Conservation (phyloP, 176 grass and related monocot genomes). For the barley (Hordeum vulgare) region DNA sequence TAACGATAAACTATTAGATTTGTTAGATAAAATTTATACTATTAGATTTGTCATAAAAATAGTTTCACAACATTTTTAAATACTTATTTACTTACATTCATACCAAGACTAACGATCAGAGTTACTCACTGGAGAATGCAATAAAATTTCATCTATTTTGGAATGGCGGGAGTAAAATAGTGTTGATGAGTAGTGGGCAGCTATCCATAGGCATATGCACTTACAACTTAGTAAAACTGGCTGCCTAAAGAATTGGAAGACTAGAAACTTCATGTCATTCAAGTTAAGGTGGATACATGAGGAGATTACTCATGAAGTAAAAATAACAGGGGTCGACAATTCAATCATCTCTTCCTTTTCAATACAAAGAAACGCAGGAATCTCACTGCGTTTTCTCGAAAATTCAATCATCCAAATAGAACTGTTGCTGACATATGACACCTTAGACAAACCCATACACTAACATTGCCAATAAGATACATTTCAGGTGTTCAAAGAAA, state of each 20-base stretch:
- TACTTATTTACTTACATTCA: too few species aligned
- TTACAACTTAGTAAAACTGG: not conserved
- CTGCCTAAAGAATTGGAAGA: not conserved
- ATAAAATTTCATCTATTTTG: not conserved
- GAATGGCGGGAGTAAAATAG: not conserved
- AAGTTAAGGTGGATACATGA: not conserved
- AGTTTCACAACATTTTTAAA: not conserved
- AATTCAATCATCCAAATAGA: not conserved
- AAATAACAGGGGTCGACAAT: too few species aligned
- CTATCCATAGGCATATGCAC: not conserved
- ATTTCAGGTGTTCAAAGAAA: not conserved
- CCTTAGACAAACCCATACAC: not conserved
- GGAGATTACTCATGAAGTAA: not conserved
- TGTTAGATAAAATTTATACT: not conserved
- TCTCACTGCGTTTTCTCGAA: too few species aligned
- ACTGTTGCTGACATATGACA: not conserved
- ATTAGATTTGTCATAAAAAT: not conserved
- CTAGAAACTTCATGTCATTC: not conserved
- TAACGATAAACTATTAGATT: not conserved
- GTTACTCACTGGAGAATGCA: not conserved
- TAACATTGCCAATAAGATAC: constrained; percentile 2
- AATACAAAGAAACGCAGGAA: too few species aligned
- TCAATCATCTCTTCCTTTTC: too few species aligned
- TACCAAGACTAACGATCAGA: not conserved
- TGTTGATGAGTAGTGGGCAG: not conserved